These are phyloP conservation scores for Platanus orientalis DNA, from an alignment of 164 flowering plant species.

Conservation along the genomic window DNA sequence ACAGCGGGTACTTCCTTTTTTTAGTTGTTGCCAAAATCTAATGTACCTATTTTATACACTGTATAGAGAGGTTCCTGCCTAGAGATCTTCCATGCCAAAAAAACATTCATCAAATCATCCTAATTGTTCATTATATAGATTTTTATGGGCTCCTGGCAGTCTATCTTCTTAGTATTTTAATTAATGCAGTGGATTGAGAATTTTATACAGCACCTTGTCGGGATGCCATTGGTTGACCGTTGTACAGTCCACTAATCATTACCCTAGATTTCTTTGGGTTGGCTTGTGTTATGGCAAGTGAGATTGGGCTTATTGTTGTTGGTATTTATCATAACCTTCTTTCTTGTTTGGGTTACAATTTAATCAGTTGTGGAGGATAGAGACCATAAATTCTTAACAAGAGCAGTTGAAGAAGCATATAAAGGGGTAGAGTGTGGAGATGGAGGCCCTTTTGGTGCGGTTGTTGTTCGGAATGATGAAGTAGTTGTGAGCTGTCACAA, in stretches of 20 bases:
- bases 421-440: conserved; percentile 88
- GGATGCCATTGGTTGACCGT: neutral
- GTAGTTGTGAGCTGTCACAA: conserved; percentile 91
- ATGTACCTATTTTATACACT: neutral
- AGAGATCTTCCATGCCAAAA: neutral
- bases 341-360: conserved; percentile 2
- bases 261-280: neutral
- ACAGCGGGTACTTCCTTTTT: too few species aligned
- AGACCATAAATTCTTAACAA: conserved; percentile 77
- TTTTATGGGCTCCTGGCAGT: neutral
- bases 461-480: conserved; percentile 79
- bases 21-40: neutral
- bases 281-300: neutral
- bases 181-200: neutral
- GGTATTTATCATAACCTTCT: neutral
- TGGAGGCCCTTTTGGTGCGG: conserved; percentile 99
- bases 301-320: neutral
- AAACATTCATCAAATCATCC: neutral
- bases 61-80: neutral
- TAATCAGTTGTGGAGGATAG: conserved; percentile 79
- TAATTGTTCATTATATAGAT: neutral
- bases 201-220: too few species aligned
- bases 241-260: neutral
- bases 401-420: conserved; percentile 93
- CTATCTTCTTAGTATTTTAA: neutral